Conservation (phyloP, 768 basidiomycete genomes). For the Pisolithus albus region DNA sequence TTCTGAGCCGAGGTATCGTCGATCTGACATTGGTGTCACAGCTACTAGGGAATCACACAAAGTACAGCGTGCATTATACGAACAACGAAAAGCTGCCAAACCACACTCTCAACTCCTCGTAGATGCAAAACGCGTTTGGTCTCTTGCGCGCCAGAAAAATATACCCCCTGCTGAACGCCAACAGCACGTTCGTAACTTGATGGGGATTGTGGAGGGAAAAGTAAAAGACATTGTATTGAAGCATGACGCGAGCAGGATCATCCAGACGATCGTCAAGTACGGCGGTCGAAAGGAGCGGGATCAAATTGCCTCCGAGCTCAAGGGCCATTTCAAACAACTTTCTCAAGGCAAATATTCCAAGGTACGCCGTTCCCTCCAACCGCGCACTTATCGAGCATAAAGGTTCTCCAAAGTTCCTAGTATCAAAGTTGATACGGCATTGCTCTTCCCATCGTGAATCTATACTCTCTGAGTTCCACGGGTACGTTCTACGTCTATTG, state of each 20-base stretch:
- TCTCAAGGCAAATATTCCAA: constrained; percentile 89
- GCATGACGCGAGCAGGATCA: constrained; percentile 85
- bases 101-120: constrained; percentile 65
- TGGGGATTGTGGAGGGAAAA: constrained; percentile 70
- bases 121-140: constrained; percentile 75
- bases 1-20: neutral
- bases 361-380: constrained; percentile 35
- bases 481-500: constrained; percentile 66
- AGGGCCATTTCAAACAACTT: constrained; percentile 70
- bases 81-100: constrained; percentile 69
- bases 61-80: constrained; percentile 57
- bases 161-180: constrained; percentile 65
- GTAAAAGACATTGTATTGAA: constrained; percentile 85
- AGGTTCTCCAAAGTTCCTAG: constrained; percentile 51
- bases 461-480: constrained; percentile 76
- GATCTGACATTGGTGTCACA: constrained; percentile 17
- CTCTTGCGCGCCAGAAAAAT: constrained; percentile 64
- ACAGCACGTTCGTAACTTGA: constrained; percentile 66
- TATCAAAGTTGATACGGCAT: constrained; percentile 70
- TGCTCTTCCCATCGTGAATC: constrained; percentile 68
- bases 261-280: constrained; percentile 76
- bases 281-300: constrained; percentile 69
- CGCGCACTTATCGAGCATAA: neutral
- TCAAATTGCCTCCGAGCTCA: constrained; percentile 76
- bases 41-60: constrained; percentile 66